These are phyloP conservation scores for Litsea cubeba DNA, from an alignment of 164 flowering plant species.

Conservation along the genomic window DNA sequence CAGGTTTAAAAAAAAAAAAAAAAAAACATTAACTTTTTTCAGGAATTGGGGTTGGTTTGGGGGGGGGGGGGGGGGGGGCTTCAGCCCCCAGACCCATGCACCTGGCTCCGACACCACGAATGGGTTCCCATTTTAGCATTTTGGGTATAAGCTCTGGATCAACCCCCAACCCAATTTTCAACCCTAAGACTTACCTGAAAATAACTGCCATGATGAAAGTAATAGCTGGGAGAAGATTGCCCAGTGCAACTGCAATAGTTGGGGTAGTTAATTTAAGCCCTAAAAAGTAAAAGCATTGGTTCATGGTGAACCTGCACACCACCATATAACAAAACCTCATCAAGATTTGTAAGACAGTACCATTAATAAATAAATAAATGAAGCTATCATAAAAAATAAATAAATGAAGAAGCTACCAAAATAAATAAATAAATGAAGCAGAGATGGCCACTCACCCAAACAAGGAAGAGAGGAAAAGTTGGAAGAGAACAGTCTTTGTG, in stretches of 20 bases:
- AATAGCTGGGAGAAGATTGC: conserved; percentile 32
- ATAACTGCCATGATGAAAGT: conserved; percentile 35
- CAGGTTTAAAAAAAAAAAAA: too few species aligned
- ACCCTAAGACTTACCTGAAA: conserved; percentile 18
- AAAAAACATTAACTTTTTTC: too few species aligned
- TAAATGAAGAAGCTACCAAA: neutral
- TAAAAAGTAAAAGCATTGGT: conserved; percentile 31
- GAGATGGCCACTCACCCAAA: conserved; percentile 42
- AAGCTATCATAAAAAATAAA: too few species aligned
- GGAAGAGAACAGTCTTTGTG: conserved; percentile 34
- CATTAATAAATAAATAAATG: too few species aligned
- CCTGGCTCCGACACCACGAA: neutral
- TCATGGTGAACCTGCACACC: conserved; percentile 29
- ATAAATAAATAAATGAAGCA: too few species aligned
- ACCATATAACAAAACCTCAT: too few species aligned
- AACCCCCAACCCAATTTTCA: neutral
- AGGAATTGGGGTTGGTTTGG: too few species aligned
- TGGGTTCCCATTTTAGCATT: neutral
- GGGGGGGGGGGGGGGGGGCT: too few species aligned
- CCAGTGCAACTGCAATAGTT: conserved; percentile 30
- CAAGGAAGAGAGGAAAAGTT: conserved; percentile 50
- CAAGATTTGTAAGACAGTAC: too few species aligned
- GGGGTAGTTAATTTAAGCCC: conserved; percentile 33
- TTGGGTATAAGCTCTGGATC: too few species aligned
- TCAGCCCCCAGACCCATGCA: too few species aligned